Evolutionary conservation across 352 stramenopile genomes (phyloP).

Genomic region (Saprolegnia diclina): DNA sequence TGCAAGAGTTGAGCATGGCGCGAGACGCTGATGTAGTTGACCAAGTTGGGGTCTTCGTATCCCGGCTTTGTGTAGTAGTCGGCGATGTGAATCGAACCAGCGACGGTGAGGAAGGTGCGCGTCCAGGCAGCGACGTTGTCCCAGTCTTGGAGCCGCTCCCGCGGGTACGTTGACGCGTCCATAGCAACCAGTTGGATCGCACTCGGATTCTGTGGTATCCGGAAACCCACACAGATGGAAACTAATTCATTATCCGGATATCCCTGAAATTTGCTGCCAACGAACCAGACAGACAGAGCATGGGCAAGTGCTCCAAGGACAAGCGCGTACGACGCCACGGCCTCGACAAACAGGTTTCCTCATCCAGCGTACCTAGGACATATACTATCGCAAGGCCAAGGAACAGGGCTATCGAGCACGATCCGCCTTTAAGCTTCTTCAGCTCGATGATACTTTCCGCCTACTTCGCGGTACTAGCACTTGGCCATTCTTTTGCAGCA

Average conservation of each 20-base stretch:
- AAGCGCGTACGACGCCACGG: slow-evolving; percentile 62
- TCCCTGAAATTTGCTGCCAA: not conserved
- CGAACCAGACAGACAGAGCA: slow-evolving; percentile 27
- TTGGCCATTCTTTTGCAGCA: not conserved
- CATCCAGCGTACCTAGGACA: slow-evolving; percentile 50
- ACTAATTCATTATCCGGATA: not conserved
- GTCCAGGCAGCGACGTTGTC: not conserved
- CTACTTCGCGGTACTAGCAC: slow-evolving; percentile 83
- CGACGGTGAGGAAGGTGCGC: not conserved
- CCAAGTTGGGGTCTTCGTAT: slow-evolving; percentile 2
- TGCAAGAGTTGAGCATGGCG: not conserved
- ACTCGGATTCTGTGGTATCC: not conserved
- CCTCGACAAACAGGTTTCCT: not conserved
- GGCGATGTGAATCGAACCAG: not conserved
- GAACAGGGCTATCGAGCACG: slow-evolving; percentile 94
- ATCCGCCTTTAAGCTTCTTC: slow-evolving; percentile 98
- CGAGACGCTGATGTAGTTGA: not conserved
- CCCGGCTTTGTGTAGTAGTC: slow-evolving; percentile 3
- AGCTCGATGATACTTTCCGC: slow-evolving; percentile 98
- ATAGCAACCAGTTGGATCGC: not conserved
- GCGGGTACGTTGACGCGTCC: not conserved
- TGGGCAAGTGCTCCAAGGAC: slow-evolving; percentile 88
- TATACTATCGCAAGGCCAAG: slow-evolving; percentile 91
- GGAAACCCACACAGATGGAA: too few relatives aligned
- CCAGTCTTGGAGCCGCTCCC: not conserved